phyloP scores from a whole-genome alignment of 1,284 basidiomycete genomes.

The Pyrrhoderma noxium region DNA sequence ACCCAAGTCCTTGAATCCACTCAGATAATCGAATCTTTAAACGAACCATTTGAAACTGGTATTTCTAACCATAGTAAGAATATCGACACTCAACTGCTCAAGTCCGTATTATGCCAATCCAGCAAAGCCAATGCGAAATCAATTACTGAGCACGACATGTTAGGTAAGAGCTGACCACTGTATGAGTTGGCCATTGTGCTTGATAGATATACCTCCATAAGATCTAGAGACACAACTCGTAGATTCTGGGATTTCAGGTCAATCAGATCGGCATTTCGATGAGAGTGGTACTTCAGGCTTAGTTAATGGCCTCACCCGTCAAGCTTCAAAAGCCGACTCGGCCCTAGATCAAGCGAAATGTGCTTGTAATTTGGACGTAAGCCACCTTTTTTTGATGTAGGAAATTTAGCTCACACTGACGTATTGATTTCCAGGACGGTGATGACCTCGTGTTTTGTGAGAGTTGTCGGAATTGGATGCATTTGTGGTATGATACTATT shows the following conservation, averaged over 20 bases:
- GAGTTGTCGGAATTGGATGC: conserved; percentile 64
- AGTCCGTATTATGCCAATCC: conserved; percentile 7
- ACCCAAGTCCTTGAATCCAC: conserved; percentile 15
- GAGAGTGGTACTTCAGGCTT: background rate
- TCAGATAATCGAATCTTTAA: conserved; percentile 1
- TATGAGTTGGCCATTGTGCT: no score
- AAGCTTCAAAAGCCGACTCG: conserved; percentile 1
- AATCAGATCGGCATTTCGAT: background rate
- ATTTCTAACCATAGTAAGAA: background rate
- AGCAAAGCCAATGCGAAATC: conserved; percentile 9
- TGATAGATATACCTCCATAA: no score
- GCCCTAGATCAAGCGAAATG: conserved; percentile 31
- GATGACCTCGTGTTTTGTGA: conserved; percentile 55
- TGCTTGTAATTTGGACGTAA: conserved; percentile 56
- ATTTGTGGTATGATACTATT: conserved; percentile 56
- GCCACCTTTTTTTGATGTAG: conserved; percentile 18
- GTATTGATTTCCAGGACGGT: conserved; percentile 34
- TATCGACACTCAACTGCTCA: conserved; percentile 15
- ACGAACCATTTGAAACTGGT: background rate
- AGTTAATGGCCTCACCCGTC: background rate
- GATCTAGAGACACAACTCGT: conserved; percentile 41
- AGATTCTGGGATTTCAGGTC: conserved; percentile 5
- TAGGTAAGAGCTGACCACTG: conserved; percentile 10
- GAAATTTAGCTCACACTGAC: background rate
- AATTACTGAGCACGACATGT: conserved; percentile 9